Evolutionary conservation across 2,329 filamentous ascomycete genomes (phyloP).

Genomic region (Apiospora rasikravindrae): DNA sequence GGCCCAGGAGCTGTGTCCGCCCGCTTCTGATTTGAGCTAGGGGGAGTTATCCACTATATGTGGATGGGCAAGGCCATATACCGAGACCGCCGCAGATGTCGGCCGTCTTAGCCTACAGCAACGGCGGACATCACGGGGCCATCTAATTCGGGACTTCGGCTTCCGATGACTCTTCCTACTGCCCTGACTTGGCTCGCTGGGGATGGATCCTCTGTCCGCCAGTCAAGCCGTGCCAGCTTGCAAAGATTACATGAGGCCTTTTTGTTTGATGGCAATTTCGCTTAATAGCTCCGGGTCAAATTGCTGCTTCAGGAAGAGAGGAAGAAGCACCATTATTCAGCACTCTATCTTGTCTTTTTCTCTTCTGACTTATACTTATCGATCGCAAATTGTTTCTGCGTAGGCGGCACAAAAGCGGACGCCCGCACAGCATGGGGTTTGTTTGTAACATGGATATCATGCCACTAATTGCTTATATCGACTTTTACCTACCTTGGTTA

Average conservation of each 20-base stretch:
- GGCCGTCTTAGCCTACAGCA: background rate
- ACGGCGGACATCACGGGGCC: slow-evolving; percentile 11
- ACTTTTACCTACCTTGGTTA: background rate
- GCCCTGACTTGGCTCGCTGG: background rate
- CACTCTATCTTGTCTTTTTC: background rate
- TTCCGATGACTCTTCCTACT: background rate
- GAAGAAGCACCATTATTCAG: background rate
- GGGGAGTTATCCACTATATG: background rate
- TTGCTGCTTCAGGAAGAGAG: background rate
- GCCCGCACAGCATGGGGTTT: background rate
- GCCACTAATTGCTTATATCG: slow-evolving; percentile 6
- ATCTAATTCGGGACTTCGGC: slow-evolving; percentile 4
- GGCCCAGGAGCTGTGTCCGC: background rate
- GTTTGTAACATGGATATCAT: background rate
- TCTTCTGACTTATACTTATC: background rate
- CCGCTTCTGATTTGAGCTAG: background rate
- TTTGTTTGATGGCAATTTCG: background rate
- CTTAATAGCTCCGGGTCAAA: background rate
- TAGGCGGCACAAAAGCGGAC: background rate
- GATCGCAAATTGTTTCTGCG: slow-evolving; percentile 16
- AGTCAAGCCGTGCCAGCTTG: background rate
- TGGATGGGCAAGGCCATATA: background rate
- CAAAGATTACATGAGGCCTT: background rate
- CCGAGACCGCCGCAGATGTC: background rate
- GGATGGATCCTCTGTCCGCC: background rate